Evolutionary conservation across 106 monocot genomes (phyloP).

Genomic region (Acorus gramineus): DNA sequence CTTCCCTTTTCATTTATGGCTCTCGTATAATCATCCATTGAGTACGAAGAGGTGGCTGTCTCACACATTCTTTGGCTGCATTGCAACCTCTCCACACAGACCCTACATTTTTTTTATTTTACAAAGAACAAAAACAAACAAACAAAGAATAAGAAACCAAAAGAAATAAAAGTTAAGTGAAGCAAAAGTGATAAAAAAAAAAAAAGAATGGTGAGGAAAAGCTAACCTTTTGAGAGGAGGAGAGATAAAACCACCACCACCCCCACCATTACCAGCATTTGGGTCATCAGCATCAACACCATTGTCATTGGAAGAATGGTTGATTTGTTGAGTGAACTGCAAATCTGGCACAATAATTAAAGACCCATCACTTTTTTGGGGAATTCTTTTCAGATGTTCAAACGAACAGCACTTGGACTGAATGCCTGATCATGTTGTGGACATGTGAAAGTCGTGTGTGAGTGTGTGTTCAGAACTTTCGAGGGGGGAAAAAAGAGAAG

Average conservation of each 20-base stretch:
- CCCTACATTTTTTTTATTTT: constrained; percentile 12
- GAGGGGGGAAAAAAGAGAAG: too few relatives aligned
- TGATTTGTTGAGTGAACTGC: constrained; percentile 19
- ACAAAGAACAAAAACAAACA: constrained; percentile 1
- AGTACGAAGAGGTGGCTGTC: constrained; percentile 17
- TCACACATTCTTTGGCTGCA: constrained; percentile 27
- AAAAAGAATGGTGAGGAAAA: neutral
- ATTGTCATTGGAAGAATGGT: constrained; percentile 12
- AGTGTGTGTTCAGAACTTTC: too few relatives aligned
- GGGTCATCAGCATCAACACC: constrained; percentile 24
- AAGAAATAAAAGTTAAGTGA: neutral
- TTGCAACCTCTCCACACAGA: constrained; percentile 28
- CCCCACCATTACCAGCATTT: constrained; percentile 11
- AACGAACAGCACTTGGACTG: too few relatives aligned
- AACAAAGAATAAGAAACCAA: neutral
- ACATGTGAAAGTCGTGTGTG: too few relatives aligned
- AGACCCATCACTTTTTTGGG: too few relatives aligned
- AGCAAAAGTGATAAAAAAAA: constrained; percentile 5
- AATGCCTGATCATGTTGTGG: too few relatives aligned
- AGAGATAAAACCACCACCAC: neutral
- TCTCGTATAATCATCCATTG: constrained; percentile 26
- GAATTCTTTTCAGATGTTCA: too few relatives aligned
- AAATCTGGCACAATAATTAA: constrained; percentile 21
- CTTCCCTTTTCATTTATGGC: constrained; percentile 21
- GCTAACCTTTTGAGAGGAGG: constrained; percentile 55